These are phyloP conservation scores for Claviceps sorghi DNA, from an alignment of 2,329 filamentous ascomycete genomes.

Conservation along the genomic window DNA sequence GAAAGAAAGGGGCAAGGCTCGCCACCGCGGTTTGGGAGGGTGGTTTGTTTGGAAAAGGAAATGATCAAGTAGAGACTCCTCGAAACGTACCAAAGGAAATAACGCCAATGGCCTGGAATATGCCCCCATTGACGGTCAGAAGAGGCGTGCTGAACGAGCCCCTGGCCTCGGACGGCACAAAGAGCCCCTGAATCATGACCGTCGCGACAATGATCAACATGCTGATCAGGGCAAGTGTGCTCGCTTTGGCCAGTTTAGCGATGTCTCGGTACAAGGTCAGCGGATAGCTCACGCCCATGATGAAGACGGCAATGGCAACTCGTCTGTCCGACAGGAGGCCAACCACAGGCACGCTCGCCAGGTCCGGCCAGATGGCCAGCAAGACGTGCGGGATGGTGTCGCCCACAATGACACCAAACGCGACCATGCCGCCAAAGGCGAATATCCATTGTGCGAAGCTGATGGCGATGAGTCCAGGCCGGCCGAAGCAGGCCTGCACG, in stretches of 20 bases:
- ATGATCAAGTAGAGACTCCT: no score
- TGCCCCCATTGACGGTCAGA: conserved; percentile 67
- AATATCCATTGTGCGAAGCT: conserved; percentile 89
- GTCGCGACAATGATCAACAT: conserved; percentile 85
- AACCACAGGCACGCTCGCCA: conserved; percentile 59
- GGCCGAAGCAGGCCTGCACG: conserved; percentile 89
- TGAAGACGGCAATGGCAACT: conserved; percentile 77
- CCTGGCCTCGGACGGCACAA: conserved; percentile 55
- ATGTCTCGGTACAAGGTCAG: conserved; percentile 92
- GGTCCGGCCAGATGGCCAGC: conserved; percentile 61
- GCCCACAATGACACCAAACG: conserved; percentile 93
- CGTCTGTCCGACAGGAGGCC: conserved; percentile 70
- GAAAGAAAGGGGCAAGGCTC: neutral
- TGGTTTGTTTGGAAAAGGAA: no score
- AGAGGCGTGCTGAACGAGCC: conserved; percentile 57
- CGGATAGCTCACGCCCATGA: conserved; percentile 75
- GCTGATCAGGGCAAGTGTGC: conserved; percentile 78
- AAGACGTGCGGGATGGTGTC: conserved; percentile 92
- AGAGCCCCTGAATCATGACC: conserved; percentile 68
- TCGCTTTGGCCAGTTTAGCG: conserved; percentile 94
- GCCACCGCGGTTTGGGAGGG: no score
- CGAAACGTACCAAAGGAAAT: conserved; percentile 73
- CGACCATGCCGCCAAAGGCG: conserved; percentile 97
- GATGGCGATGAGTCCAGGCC: conserved; percentile 76
- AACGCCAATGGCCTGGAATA: conserved; percentile 93